Base-by-base conservation (phyloP, 768 basidiomycete species). In the Amanita rubescens region DNA sequence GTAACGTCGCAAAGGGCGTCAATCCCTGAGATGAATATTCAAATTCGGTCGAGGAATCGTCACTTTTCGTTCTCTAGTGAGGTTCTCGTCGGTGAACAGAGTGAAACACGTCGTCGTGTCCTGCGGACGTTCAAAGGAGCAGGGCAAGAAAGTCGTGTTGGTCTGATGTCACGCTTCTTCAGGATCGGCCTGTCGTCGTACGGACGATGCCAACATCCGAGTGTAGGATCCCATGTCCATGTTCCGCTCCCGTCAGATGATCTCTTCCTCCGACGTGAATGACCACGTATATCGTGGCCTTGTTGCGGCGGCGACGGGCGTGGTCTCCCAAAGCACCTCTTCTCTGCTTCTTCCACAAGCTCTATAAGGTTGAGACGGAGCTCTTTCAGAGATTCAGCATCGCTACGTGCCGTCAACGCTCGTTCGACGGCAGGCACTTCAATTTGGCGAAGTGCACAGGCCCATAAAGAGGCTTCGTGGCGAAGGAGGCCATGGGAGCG, bases 381-480 rank as follows among this genome's bases (percentile, higher is more conserved):
- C 27, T 59, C 57, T 49, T 66, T 64, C 43, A 73, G 56, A 37
- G 65, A 62, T 11, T 58, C 39, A 42, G 49, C 50, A 51, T 63
- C 61, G 33, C 60, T 46, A 27, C 49, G 54, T 19, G 54, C 48
- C 9, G 54, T 57, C 9, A 64, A 48, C 8, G 59, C 30, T 11
- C 49, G 53, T 39, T 64, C 64, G 45, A 43, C 54, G 38, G 67
- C 52, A 25, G 59, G 60, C 38, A 64, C 60, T 55, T 82, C 80
- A 50, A 80, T 66, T 54, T 75, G 68, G 35, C 65, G 68, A 20
- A 81, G 74, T 5, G 74, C 73, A 51, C 76, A 78, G 14, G 72
- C 70, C 75, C 77, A 82, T 20, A 82, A 58, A 8, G 78, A 77
- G 8, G 78, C 77, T 49, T 80, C 77, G 15, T 78, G 67, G 6